phyloP scores from a whole-genome alignment of 163 green algal species.

The Volvox carteri region DNA sequence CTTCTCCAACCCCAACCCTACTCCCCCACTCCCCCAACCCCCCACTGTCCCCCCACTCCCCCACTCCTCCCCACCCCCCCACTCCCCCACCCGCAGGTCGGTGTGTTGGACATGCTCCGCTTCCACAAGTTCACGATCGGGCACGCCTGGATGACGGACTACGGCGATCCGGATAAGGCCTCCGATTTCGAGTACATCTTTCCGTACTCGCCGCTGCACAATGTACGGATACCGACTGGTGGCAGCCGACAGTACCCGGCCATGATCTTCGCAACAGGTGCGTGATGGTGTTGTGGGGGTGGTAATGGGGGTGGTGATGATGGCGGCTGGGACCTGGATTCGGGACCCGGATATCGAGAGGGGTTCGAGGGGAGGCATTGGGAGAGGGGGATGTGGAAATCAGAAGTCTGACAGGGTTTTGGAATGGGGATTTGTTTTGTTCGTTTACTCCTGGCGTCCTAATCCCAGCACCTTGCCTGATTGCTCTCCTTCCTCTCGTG shows the following conservation, averaged over 20 bases:
- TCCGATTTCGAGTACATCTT: slow-evolving; percentile 79
- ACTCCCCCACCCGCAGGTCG: slow-evolving; percentile 73
- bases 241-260: slow-evolving; percentile 90
- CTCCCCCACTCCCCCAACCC: background rate
- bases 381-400: too few species aligned
- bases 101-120: slow-evolving; percentile 97
- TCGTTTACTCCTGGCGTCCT: too few species aligned
- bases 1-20: background rate
- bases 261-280: slow-evolving; percentile 81
- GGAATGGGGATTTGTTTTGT: too few species aligned
- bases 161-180: slow-evolving; percentile 77
- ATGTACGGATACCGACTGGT: slow-evolving; percentile 79
- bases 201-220: slow-evolving; percentile 94
- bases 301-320: too few species aligned
- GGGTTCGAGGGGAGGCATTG: background rate
- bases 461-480: too few species aligned
- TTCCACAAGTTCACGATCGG: slow-evolving; percentile 98
- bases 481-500: too few species aligned
- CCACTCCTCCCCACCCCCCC: background rate
- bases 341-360: too few species aligned
- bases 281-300: too few species aligned
- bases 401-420: too few species aligned
- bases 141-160: slow-evolving; percentile 93
- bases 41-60: background rate
- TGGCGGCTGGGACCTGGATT: too few species aligned